Evolutionary conservation across 768 basidiomycete genomes (phyloP).

Genomic region (Trametes gibbosa): DNA sequence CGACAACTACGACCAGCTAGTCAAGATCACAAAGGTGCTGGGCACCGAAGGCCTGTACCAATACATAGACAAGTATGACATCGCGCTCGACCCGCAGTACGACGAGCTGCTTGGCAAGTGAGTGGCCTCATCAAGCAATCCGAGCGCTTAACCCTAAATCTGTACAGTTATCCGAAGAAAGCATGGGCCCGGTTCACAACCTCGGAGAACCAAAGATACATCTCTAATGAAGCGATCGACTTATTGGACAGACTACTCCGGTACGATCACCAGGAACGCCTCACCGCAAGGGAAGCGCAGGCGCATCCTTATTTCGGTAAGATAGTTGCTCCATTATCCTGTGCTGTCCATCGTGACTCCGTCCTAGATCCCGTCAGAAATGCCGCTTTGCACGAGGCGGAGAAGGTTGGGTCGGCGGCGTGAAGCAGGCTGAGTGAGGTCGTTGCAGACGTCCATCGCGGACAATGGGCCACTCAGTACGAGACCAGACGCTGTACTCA

Average conservation of each 20-base stretch:
- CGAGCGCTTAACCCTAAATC: conserved; percentile 1
- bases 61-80: conserved; percentile 94
- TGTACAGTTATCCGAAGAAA: conserved; percentile 79
- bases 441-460: not conserved
- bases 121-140: conserved; percentile 18
- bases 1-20: conserved; percentile 97
- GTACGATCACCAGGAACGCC: conserved; percentile 95
- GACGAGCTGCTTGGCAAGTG: conserved; percentile 90
- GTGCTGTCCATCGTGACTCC: conserved; percentile 20
- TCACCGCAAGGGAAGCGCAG: conserved; percentile 93
- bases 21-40: conserved; percentile 96
- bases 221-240: conserved; percentile 96
- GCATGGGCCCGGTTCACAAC: conserved; percentile 96
- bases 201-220: conserved; percentile 92
- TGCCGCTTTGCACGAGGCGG: conserved; percentile 51
- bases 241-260: conserved; percentile 92
- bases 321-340: conserved; percentile 18
- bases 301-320: conserved; percentile 89
- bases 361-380: conserved; percentile 66
- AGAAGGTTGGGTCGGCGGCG: conserved; percentile 56
- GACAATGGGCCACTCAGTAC: conserved; percentile 4
- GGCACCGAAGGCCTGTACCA: conserved; percentile 93
- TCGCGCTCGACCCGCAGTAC: conserved; percentile 93
- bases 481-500: conserved; percentile 9
- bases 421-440: conserved; percentile 13